Evolutionary conservation across 495 filamentous ascomycete genomes (phyloP).

Genomic region (Penicillium taxi): DNA sequence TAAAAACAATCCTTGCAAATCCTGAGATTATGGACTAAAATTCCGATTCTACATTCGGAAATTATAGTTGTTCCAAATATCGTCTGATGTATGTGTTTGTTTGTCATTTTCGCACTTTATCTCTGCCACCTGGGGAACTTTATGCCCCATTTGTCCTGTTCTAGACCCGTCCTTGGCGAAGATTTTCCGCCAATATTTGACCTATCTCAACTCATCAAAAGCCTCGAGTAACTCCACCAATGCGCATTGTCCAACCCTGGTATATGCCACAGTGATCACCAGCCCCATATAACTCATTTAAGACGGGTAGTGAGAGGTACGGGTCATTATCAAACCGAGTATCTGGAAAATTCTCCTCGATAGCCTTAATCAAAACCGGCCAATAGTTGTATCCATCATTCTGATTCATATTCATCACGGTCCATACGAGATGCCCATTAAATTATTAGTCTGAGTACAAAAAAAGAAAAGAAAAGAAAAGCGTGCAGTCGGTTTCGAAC

Average conservation of each 20-base stretch:
- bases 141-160: constrained; percentile 18
- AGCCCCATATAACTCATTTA: not conserved
- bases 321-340: constrained; percentile 10
- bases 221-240: constrained; percentile 24
- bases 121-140: not conserved
- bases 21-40: too few relatives aligned
- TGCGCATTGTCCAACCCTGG: constrained; percentile 20
- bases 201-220: constrained; percentile 22
- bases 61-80: too few relatives aligned
- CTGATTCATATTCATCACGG: constrained; percentile 6
- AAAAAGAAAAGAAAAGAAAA: constrained; percentile 25
- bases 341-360: constrained; percentile 31
- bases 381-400: constrained; percentile 4
- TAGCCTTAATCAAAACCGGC: constrained; percentile 22
- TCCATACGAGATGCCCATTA: constrained; percentile 6
- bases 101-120: not conserved
- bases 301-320: not conserved
- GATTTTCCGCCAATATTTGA: constrained; percentile 20
- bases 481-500: constrained; percentile 19
- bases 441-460: constrained; percentile 8
- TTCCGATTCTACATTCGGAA: too few relatives aligned
- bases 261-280: constrained; percentile 11
- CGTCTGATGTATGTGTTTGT: not conserved
- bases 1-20: too few relatives aligned
- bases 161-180: constrained; percentile 19